phyloP scores from a whole-genome alignment of 1,284 basidiomycete genomes.

The Gymnopus androsaceus region DNA sequence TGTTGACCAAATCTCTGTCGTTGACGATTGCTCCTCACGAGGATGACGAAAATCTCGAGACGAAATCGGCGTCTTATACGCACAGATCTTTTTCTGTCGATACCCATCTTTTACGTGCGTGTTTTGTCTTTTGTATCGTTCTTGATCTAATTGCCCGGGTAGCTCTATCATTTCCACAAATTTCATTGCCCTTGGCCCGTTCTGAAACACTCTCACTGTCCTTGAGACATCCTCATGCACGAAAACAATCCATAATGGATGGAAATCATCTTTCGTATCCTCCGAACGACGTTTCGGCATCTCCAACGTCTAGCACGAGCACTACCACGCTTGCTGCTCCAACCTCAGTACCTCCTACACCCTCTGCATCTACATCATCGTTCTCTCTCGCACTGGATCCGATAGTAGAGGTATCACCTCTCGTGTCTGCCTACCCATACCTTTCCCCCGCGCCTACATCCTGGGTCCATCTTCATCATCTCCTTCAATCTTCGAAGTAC shows the following conservation, averaged over 20 bases:
- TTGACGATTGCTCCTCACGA: too few species aligned
- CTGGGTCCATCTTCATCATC: slow-evolving; percentile 10
- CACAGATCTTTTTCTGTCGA: slow-evolving; percentile 25
- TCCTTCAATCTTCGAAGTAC: slow-evolving; percentile 11
- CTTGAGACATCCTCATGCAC: slow-evolving; percentile 72
- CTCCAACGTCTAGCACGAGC: slow-evolving; percentile 9
- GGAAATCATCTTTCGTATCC: slow-evolving; percentile 36
- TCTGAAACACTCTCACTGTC: slow-evolving; percentile 54
- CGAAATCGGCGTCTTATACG: too few species aligned
- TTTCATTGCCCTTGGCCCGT: slow-evolving; percentile 50
- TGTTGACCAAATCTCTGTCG: too few species aligned
- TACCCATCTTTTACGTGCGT: slow-evolving; percentile 11
- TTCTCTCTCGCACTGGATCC: slow-evolving; percentile 69
- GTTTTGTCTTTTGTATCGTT: not conserved
- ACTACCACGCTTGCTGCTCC: not conserved
- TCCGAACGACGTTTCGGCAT: slow-evolving; percentile 27
- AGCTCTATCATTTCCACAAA: slow-evolving; percentile 35
- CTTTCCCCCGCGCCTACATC: slow-evolving; percentile 1
- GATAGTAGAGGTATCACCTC: slow-evolving; percentile 59
- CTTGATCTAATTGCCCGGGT: not conserved
- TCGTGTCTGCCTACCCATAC: slow-evolving; percentile 4
- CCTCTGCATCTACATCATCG: slow-evolving; percentile 55
- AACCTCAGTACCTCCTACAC: slow-evolving; percentile 27
- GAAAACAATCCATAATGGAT: slow-evolving; percentile 70
- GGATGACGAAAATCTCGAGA: too few species aligned